Evolutionary conservation across 768 basidiomycete genomes (phyloP), one percentile per base, ranked within the genome.

Genomic region (Leccinum fibrillosum): DNA sequence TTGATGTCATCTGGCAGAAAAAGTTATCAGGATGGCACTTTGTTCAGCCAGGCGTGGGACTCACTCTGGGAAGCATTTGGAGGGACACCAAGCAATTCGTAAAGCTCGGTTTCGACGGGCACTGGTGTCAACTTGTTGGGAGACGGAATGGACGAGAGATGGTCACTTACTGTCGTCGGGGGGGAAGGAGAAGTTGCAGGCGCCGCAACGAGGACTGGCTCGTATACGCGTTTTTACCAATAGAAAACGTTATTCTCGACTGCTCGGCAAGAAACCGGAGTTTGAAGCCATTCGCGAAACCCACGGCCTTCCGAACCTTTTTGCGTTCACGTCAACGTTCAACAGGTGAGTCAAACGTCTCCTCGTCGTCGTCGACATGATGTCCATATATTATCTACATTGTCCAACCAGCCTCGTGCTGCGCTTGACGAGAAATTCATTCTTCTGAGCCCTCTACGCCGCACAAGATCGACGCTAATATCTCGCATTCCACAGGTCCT

Each of bases 371-470:
- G 58, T 61, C 12, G 37, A 55, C 37, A 79, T 88, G 87, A 88
- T 89, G 84, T 67, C 74, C 64, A 66, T 66, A 69, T 90, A 37
- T 37, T 91, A 92, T 92, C 91, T 92, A 92, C 91, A 92, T 92
- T 92, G 89, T 90, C 91, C 66, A 83, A 92, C 78, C 77, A 79
- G 80, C 74, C 71, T 63, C 62, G 59, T 26, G 69, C 75, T 75
- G 73, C 74, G 71, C 64, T 64, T 82, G 86, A 83, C 77, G 87
- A 86, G 57, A 60, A 54, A 59, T 56, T 58, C 52, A 59, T 55
- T 32, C 6, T 47, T 44, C 72, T 73, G 72, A 73, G 54, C 62
- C 12, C 34, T 63, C 61, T 62, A 62, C 47, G 15, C 19, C 48
- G 13, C 52, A 51, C 54, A 7, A 52, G 45, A 32, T 23, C 49